Base-by-base conservation (phyloP, 495 filamentous ascomycete genomes). In the Polyplosphaeria fusca region DNA sequence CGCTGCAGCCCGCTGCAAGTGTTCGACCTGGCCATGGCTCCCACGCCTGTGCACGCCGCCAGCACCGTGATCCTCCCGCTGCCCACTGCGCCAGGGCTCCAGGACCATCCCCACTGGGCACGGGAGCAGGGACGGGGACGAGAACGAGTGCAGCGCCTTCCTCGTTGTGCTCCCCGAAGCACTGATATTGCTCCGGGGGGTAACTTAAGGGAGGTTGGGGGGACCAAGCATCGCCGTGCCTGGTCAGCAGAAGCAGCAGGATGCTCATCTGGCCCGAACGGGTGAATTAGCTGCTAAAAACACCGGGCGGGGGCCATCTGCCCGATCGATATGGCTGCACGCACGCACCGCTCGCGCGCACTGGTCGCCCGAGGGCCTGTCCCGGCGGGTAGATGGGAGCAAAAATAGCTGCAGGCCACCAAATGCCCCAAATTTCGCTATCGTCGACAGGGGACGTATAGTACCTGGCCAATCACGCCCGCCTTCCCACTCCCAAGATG, bases 381-480 rank as follows among this genome's bases (percentile, higher is more conserved):
- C 20, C 47, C 26, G 53, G 58, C 63, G 58, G 58, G 37, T 66
- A 60, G 44, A 47, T 25, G 50, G 16, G 27, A 40, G 61, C 63
- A 66, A 66, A 66, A 66, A 66, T 66, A 66, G 63, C 58, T 43
- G 38, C 44, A 18, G 32, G n/a, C 50, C 37, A 45, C 22, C 22
- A 57, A 60, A 47, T 28, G 32, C 57, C 45, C 57, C 55, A 64
- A 64, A 60, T 64, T 55, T 51, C 50, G 24, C 22, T 24, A 47
- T 41, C 52, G 39, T 14, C 18, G 25, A 44, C 54, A 54, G 55
- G 49, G 47, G 14, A 7, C 14, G 30, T 35, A 35, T 35, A 35
- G 30, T 35, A 35, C 30, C 7, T 42, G 39, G 39, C 62, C 62
- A 65, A 65, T 61, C 57, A 65, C 13, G 18, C 13, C 22, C 51